A percentile compares a stretch with the other conserved stretches of the same genome.
Conservation (phyloP, 2,329 filamentous ascomycete species). For the Apiospora rasikravindrae region DNA sequence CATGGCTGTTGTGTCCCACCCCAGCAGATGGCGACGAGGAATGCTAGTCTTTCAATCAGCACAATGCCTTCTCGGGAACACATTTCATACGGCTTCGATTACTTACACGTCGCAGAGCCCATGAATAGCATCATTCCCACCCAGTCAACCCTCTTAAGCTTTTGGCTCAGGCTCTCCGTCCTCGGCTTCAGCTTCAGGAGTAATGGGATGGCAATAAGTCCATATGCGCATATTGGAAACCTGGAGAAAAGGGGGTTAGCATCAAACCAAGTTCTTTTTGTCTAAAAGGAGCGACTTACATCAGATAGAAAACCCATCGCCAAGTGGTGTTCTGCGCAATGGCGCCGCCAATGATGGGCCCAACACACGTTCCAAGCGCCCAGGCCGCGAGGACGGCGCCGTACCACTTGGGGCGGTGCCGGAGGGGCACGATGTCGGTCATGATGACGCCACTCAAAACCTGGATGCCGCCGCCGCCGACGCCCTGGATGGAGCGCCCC, state of each 20-base stretch:
- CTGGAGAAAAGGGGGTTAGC: slow-evolving; percentile 35
- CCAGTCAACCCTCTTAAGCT: slow-evolving; percentile 50
- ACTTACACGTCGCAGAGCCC: slow-evolving; percentile 40
- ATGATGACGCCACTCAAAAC: slow-evolving; percentile 47
- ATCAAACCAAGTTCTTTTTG: neutral
- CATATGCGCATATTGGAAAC: slow-evolving; percentile 48
- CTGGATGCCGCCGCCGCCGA: slow-evolving; percentile 49
- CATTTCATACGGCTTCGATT: neutral
- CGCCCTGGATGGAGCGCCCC: slow-evolving; percentile 46
- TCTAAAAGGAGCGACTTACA: neutral
- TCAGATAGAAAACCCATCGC: slow-evolving; percentile 49
- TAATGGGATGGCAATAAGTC: slow-evolving; percentile 45
- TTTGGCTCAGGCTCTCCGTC: slow-evolving; percentile 38
- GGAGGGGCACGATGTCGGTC: slow-evolving; percentile 48
- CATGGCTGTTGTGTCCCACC: slow-evolving; percentile 51
- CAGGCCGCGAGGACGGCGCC: slow-evolving; percentile 44
- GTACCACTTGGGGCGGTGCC: slow-evolving; percentile 48
- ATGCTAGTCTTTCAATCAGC: slow-evolving; percentile 28
- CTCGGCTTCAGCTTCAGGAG: slow-evolving; percentile 47
- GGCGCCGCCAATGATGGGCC: slow-evolving; percentile 45
- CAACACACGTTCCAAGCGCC: slow-evolving; percentile 47
- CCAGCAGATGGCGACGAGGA: slow-evolving; percentile 54
- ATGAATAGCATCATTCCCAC: slow-evolving; percentile 52
- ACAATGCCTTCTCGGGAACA: neutral
- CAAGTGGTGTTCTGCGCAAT: slow-evolving; percentile 45